Evolutionary conservation across 495 filamentous ascomycete species (phyloP).

Genomic region (Neurospora sp.): DNA sequence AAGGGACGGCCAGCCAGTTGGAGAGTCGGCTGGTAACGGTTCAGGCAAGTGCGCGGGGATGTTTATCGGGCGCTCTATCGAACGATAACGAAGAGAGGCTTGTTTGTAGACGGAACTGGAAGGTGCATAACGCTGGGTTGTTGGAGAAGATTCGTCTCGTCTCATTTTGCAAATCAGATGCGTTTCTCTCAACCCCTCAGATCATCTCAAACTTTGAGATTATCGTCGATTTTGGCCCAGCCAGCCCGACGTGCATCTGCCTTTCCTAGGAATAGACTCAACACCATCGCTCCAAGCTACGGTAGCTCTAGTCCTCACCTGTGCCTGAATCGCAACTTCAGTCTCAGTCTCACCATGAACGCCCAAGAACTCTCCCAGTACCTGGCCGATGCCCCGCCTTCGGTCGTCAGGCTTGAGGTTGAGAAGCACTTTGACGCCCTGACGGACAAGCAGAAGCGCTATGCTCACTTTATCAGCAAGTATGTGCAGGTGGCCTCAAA

Average conservation of each 20-base stretch:
- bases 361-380: constrained; percentile 55
- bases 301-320: neutral
- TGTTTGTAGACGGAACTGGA: neutral
- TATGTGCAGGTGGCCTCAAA: constrained; percentile 24
- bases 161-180: constrained; percentile 9
- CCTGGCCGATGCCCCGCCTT: constrained; percentile 81
- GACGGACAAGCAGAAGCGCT: constrained; percentile 66
- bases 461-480: constrained; percentile 88
- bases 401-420: constrained; percentile 74
- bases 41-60: neutral
- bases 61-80: neutral
- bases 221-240: neutral
- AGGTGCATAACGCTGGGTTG: neutral
- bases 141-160: neutral
- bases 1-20: neutral
- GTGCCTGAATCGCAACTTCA: neutral
- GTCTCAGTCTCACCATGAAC: constrained; percentile 28
- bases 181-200: constrained; percentile 10
- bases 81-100: neutral
- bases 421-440: constrained; percentile 83
- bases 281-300: constrained; percentile 1
- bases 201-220: constrained; percentile 11
- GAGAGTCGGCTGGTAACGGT: neutral
- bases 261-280: neutral
- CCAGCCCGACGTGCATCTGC: constrained; percentile 1